These are phyloP conservation scores for Dillenia turbinata DNA, from an alignment of 164 flowering plant species.

Conservation along the genomic window DNA sequence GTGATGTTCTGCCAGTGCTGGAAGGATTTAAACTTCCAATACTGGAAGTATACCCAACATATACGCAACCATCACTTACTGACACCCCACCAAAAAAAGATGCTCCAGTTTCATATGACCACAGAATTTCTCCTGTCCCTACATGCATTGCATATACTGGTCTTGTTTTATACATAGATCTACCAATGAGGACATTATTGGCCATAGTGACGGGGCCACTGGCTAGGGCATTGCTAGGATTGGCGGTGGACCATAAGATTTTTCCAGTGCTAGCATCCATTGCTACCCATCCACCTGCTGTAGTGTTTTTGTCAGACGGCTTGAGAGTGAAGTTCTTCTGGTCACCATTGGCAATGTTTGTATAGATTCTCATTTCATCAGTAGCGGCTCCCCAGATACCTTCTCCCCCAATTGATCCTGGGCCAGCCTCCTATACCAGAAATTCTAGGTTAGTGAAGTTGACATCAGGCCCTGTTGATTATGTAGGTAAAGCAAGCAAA, in stretches of 20 bases:
- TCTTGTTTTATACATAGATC: not conserved
- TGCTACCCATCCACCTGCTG: conserved; percentile 40
- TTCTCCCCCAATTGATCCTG: conserved; percentile 44
- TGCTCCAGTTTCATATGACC: conserved; percentile 1
- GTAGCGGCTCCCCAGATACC: conserved; percentile 50
- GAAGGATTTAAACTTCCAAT: not conserved
- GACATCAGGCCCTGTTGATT: too few species aligned
- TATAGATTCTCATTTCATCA: conserved; percentile 29
- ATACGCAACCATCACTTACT: not conserved
- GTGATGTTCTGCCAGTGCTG: not conserved
- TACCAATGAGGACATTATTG: conserved; percentile 6
- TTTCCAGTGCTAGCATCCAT: conserved; percentile 33
- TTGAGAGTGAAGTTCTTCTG: conserved; percentile 22
- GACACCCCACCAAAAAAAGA: not conserved
- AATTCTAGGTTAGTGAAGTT: not conserved
- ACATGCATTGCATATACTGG: not conserved
- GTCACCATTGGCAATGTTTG: conserved; percentile 35
- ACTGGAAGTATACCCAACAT: not conserved
- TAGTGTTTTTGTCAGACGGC: conserved; percentile 26
- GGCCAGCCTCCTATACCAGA: conserved; percentile 32
- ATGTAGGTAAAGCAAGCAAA: too few species aligned
- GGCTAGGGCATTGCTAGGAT: conserved; percentile 23
- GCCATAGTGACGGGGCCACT: conserved; percentile 30
- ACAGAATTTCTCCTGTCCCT: not conserved
- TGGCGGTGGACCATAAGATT: conserved; percentile 34